Base-by-base conservation (phyloP, 225 moss, liverwort and hornwort species). In the Straminergon stramineum region DNA sequence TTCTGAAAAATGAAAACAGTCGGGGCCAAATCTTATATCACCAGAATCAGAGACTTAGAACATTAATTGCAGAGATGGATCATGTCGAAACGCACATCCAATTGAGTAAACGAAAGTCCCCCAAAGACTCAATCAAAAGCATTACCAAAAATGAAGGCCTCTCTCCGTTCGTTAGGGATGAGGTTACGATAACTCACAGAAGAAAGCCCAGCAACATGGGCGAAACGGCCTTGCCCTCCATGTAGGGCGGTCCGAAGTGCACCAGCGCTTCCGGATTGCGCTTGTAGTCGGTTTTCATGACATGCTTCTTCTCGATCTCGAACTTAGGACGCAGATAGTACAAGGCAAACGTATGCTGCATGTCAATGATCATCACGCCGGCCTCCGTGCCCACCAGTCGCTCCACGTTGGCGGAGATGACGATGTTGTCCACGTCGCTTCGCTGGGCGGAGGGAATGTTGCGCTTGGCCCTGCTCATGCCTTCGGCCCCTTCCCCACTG, bases 191-290 rank as follows among this genome's bases (percentile, higher is more conserved):
- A 53, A 93, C 96, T 94, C 89, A 98, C 96, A 96, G 86, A 41
- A 98, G 93, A 64, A 96, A 98, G 51, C 97, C 95, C 68, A 98
- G 94, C 90, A 98, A 79, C 68, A 62, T 57, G 18, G 91, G 61
- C 24, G 95, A 98, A 7, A 98, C 92, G 73, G 97, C 96, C 85
- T 96, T 98, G 83, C 97, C 97, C 84, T 95, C 94, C 96, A 98
- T 98, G 82, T 90, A 96, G 13, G 97, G 90, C 63, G 95, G 95
- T 65, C 90, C 91, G 66, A 98, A 96, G 87, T 98, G 95, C 79
- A 95, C 85, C 48, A 96, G 87, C 67, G 94, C 95, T 48, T 96
- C 95, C 81, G 90, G 93, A 75, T 96, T 98, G 83, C 96, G 96
- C 76, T 84, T 91, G 83, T 92, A 91, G 89, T 94, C 95, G 11